Evolutionary conservation across 2,329 filamentous ascomycete genomes (phyloP), one percentile per base, ranked within the genome.

Genomic region (Cladosporium sp.): DNA sequence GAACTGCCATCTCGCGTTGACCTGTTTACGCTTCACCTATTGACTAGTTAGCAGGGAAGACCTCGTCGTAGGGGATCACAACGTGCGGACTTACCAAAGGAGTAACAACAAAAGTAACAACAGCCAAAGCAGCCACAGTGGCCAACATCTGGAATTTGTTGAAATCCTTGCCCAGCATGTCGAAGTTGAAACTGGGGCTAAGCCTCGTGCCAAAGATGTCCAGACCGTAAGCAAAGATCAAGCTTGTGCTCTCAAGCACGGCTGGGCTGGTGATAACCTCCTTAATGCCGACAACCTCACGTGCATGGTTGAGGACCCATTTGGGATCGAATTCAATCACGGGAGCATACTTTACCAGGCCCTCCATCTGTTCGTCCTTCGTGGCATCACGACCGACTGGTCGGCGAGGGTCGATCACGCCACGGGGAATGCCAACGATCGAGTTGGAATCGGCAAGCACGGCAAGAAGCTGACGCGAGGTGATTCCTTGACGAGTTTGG

Each of bases 121-220:
- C 81, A 47, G 84, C 84, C 65, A 97, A 80, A 17, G 90, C 93
- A 40, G 88, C 79, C 38, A 99, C 92, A 0, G 94, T 99, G 15
- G 84, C 80, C 38, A 97, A 74, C 70, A 99, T 84, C 66, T 92
- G 89, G 58, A 92, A 71, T 79, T 96, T 97, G 72, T 93, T 94
- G 74, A 99, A 99, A 2, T 90, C 90, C 75, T 92, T 94, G 62
- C 92, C 94, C 15, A 99, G 78, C 42, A 97, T 85, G 76, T 99
- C 94, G 73, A 99, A 99, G 15, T 89, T 84, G 66, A 89, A 86
- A 73, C 91, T 96, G 0, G 94, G 94, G n/a, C 88, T 85, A 11
- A 95, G 84, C 55, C 92, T 81, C 1, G 92, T 93, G 14, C 89
- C 92, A 65, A 95, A 99, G 1, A 97, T 78, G 72, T 99, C 94